phyloP scores from a whole-genome alignment of 179 eudicot genomes.

The Drosera spatulata region DNA sequence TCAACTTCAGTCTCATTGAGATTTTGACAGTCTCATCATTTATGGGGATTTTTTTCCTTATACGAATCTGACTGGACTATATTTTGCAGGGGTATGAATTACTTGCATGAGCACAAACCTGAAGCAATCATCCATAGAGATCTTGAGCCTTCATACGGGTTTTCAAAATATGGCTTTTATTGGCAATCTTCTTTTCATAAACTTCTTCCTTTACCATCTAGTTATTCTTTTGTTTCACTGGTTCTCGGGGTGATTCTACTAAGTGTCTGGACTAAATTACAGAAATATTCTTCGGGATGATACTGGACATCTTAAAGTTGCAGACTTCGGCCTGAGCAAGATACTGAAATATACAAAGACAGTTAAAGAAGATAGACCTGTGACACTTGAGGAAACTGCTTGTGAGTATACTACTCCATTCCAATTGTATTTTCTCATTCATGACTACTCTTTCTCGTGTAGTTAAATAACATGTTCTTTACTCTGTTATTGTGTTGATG shows the following conservation, averaged over 20 bases:
- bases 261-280: slow-evolving; percentile 13
- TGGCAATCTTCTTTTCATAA: too few relatives aligned
- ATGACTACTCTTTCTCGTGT: background rate
- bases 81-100: slow-evolving; percentile 37
- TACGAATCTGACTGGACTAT: slow-evolving; percentile 5
- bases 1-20: background rate
- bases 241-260: background rate
- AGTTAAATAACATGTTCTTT: too few relatives aligned
- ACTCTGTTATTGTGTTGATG: background rate
- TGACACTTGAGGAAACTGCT: slow-evolving; percentile 23
- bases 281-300: slow-evolving; percentile 38
- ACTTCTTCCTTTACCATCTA: background rate
- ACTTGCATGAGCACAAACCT: slow-evolving; percentile 35
- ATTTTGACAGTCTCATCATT: background rate
- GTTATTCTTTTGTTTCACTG: background rate
- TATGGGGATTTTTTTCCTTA: background rate
- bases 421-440: background rate
- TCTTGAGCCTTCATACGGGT: slow-evolving; percentile 41
- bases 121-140: slow-evolving; percentile 34
- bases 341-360: slow-evolving; percentile 20
- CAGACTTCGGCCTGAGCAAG: slow-evolving; percentile 38
- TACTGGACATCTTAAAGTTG: slow-evolving; percentile 41
- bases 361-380: slow-evolving; percentile 18
- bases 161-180: background rate
- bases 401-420: slow-evolving; percentile 12